A percentile compares a stretch with the other conserved stretches of the same genome.
Conservation (phyloP, 2,329 filamentous ascomycete species). For the Sphaceloma murrayae region DNA sequence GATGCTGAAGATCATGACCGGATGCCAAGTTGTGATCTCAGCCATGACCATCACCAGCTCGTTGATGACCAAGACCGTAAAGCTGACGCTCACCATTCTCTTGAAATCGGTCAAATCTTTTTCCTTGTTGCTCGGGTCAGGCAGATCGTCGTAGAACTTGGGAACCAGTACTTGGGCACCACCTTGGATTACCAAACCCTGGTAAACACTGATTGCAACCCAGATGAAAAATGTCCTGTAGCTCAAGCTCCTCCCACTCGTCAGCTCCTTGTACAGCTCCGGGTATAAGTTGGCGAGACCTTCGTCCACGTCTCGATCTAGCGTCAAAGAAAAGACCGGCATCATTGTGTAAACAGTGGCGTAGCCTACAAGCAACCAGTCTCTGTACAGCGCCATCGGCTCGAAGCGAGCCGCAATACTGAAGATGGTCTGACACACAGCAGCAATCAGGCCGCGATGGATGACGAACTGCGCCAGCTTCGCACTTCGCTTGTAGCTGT, state of each 20-base stretch:
- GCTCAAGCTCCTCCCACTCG: slow-evolving; percentile 71
- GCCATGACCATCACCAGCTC: slow-evolving; percentile 96
- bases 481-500: slow-evolving; percentile 90
- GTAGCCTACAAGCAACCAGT: slow-evolving; percentile 95
- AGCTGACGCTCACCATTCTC: slow-evolving; percentile 78
- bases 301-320: slow-evolving; percentile 93
- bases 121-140: slow-evolving; percentile 19
- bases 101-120: slow-evolving; percentile 26
- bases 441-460: slow-evolving; percentile 89
- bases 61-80: slow-evolving; percentile 85
- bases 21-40: slow-evolving; percentile 95
- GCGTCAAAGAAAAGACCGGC: slow-evolving; percentile 84
- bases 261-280: slow-evolving; percentile 96
- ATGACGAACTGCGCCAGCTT: slow-evolving; percentile 98
- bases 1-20: slow-evolving; percentile 76
- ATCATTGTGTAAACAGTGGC: slow-evolving; percentile 91
- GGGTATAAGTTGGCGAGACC: slow-evolving; percentile 89
- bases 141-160: slow-evolving; percentile 43
- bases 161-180: slow-evolving; percentile 79
- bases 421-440: slow-evolving; percentile 94
- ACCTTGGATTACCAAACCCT: slow-evolving; percentile 93
- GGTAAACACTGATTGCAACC: slow-evolving; percentile 91
- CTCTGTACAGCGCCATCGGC: slow-evolving; percentile 86
- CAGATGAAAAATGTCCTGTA: slow-evolving; percentile 96
- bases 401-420: slow-evolving; percentile 88